These are phyloP conservation scores for Marchantia polymorpha DNA, from an alignment of 225 moss, liverwort and hornwort species.

Conservation along the genomic window DNA sequence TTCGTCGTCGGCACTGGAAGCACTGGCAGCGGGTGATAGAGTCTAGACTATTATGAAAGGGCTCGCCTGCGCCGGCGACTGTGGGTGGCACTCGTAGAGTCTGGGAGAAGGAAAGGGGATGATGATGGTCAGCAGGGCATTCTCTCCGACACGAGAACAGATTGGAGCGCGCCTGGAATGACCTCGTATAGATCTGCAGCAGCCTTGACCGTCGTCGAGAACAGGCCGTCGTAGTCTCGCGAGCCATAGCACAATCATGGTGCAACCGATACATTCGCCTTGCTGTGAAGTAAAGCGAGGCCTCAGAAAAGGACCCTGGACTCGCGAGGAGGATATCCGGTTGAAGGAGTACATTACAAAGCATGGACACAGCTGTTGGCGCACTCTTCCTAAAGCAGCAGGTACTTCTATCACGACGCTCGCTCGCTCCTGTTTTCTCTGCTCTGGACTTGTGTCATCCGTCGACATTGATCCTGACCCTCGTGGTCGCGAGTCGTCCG, in stretches of 20 bases:
- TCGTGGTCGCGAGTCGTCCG: too few species aligned
- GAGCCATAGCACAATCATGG: slow-evolving; percentile 8
- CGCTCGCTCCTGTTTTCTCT: too few species aligned
- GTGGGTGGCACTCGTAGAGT: too few species aligned
- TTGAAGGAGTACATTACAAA: slow-evolving; percentile 45
- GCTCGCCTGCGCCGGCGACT: too few species aligned
- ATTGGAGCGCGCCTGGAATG: slow-evolving; percentile 2
- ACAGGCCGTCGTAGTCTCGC: background rate
- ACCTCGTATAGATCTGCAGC: background rate
- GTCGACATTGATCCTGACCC: too few species aligned
- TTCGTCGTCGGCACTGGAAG: too few species aligned
- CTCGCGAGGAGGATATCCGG: slow-evolving; percentile 38
- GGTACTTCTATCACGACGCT: slow-evolving; percentile 17
- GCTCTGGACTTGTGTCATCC: background rate
- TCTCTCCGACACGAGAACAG: background rate
- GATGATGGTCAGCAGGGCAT: too few species aligned
- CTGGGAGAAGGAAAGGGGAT: too few species aligned
- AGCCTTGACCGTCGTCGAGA: background rate
- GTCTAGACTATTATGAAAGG: too few species aligned
- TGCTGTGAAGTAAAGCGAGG: slow-evolving; percentile 31
- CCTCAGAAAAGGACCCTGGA: slow-evolving; percentile 48
- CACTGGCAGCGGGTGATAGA: too few species aligned
- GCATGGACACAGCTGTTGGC: slow-evolving; percentile 47
- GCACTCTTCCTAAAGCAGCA: slow-evolving; percentile 46
- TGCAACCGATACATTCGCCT: slow-evolving; percentile 27